Evolutionary conservation across 2,329 filamentous ascomycete species (phyloP).

Genomic region (Massarina eburnea): DNA sequence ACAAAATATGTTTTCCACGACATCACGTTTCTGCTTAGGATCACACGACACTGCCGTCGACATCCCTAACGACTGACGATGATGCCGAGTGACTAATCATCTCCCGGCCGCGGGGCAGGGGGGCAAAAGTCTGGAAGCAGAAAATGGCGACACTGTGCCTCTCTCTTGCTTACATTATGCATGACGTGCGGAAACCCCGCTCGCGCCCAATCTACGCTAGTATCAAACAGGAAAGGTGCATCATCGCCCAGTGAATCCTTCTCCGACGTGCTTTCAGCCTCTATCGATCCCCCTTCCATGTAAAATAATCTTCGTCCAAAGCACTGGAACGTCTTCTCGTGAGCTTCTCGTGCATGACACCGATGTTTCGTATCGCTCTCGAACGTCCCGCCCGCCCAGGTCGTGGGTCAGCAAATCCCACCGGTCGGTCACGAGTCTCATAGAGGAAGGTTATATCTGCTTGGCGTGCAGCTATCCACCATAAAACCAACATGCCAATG

Average conservation of each 20-base stretch:
- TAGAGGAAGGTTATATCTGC: constrained; percentile 1
- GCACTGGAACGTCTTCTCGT: neutral
- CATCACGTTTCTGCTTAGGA: neutral
- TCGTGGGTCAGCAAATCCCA: neutral
- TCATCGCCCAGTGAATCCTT: neutral
- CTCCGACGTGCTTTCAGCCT: neutral
- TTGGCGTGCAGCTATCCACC: neutral
- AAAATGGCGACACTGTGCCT: neutral
- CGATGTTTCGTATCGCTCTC: neutral
- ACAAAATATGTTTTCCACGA: too few relatives aligned
- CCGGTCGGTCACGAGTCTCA: neutral
- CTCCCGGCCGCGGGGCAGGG: constrained; percentile 2
- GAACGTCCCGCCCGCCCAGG: neutral
- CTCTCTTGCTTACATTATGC: neutral
- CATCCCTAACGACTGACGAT: neutral
- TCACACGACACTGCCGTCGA: neutral
- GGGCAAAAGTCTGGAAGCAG: neutral
- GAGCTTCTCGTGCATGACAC: neutral
- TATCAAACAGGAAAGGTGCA: neutral
- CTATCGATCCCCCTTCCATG: neutral
- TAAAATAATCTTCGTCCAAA: neutral
- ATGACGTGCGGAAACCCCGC: neutral
- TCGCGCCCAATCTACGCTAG: neutral
- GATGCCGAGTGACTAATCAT: neutral
- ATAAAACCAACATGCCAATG: neutral